Evolutionary conservation across 2,329 filamentous ascomycete genomes (phyloP), one percentile per base, ranked within the genome.

Genomic region (Penicillium verrucosum): DNA sequence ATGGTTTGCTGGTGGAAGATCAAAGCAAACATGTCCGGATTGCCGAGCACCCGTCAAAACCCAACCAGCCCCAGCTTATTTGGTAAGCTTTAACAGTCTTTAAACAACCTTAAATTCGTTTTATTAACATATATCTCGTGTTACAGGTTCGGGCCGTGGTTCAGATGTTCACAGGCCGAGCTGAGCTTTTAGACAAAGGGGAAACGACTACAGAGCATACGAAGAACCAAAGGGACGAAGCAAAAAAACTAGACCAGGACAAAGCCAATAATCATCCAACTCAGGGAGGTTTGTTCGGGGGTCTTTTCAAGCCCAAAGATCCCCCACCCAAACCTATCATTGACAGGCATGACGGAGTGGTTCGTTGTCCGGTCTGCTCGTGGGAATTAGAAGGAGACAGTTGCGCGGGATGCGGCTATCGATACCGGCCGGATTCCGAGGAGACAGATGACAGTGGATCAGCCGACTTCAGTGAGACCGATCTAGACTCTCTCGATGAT

Each of bases 11-110:
- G 78, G 73, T 64, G 78, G 82, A 64, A 81, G 75, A 67, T 74
- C 74, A 42, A 85, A 82, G 65, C 87, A 86, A 69, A 86, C 85
- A 64, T 89, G 87, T 70, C 87, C 87, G 16, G 85, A 89, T 69
- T 89, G 87, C 68, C 81, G 87, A 58, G 77, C 82, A 4, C 74
- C 78, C 36, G 82, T 89, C 56, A 81, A 77, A 60, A 74, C 81
- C 29, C 75, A 82, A 61, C 86, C 86, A 0, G 83, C 85, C 8
- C 86, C 86, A 27, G 84, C 86, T 40, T 89, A 86, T 67, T 70
- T 88, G 41, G 83, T 85, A 71, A 68, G 78, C 37, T 37, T 72
- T 16, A 30, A 32, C 36, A 46, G 56, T 38, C 34, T 14, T 32
- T 32, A 6, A 32, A 34, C n/a, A 38, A 18, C n/a, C 23, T 54